Percentiles rank a stretch among this genome's conserved stretches.
Conservation (phyloP, 2,329 filamentous ascomycete species). For the Beauveria medogensis region DNA sequence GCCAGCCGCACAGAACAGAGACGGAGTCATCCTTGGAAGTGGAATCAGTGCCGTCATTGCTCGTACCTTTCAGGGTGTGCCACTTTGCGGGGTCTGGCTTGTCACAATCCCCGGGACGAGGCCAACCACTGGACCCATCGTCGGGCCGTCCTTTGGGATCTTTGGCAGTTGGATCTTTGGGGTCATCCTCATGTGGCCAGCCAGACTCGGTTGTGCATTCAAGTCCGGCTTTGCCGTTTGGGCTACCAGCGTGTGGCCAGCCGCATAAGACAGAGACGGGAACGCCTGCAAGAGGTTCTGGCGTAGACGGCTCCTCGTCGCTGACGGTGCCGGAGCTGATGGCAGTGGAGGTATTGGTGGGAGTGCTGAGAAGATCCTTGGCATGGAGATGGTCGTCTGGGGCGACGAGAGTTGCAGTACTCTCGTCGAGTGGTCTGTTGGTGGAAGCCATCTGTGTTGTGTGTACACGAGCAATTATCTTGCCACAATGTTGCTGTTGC, state of each 20-base stretch:
- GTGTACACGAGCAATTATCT: neutral
- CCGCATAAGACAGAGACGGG: neutral
- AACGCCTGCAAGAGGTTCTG: neutral
- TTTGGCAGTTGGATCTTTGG: neutral
- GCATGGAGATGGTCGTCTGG: neutral
- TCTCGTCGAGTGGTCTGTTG: neutral
- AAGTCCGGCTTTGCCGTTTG: no score
- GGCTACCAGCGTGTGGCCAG: neutral
- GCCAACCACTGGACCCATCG: neutral
- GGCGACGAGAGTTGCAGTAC: neutral
- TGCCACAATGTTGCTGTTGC: neutral
- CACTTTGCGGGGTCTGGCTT: no score
- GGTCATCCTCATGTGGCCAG: neutral
- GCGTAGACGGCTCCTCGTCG: neutral
- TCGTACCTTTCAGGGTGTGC: no score
- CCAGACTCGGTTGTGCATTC: neutral
- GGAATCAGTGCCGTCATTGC: no score
- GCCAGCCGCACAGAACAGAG: neutral
- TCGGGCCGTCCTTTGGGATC: no score
- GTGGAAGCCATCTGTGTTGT: neutral
- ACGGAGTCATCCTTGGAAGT: no score
- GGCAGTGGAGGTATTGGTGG: neutral
- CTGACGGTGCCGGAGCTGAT: conserved; percentile 4
- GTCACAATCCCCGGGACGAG: neutral
- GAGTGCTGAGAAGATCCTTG: neutral